Conservation (phyloP, 306 rosid species). For the Acmispon strigosus region DNA sequence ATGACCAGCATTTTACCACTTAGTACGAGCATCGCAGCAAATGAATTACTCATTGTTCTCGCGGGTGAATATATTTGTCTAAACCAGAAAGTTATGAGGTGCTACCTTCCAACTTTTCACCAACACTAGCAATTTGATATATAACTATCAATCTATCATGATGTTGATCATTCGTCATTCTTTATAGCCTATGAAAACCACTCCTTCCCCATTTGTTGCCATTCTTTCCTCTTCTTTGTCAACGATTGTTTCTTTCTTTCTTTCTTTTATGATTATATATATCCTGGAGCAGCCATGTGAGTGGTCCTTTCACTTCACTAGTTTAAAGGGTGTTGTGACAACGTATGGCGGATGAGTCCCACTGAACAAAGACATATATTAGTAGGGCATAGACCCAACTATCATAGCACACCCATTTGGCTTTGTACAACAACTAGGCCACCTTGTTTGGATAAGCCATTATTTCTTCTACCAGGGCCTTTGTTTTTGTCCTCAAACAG, state of each 20-base stretch:
- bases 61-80: too few relatives aligned
- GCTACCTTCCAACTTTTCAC: slow-evolving; percentile 17
- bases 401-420: slow-evolving; percentile 17
- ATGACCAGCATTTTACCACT: too few relatives aligned
- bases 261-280: neutral
- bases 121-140: slow-evolving; percentile 16
- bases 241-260: neutral
- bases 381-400: slow-evolving; percentile 31
- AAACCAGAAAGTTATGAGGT: slow-evolving; percentile 15
- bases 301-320: slow-evolving; percentile 34
- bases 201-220: neutral
- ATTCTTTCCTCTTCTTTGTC: neutral
- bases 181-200: neutral
- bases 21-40: too few relatives aligned
- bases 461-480: slow-evolving; percentile 3
- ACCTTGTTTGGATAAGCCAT: slow-evolving; percentile 26
- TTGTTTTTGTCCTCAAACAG: slow-evolving; percentile 24
- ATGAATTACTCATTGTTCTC: too few relatives aligned
- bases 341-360: slow-evolving; percentile 36
- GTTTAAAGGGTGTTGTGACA: slow-evolving; percentile 22
- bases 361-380: slow-evolving; percentile 16
- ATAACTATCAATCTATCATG: slow-evolving; percentile 16
- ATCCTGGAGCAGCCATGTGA: slow-evolving; percentile 18
- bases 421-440: slow-evolving; percentile 27
- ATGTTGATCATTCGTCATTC: slow-evolving; percentile 16